phyloP scores from a whole-genome alignment of 1,139 yeast genomes.

The Saccharomyces hybrid region DNA sequence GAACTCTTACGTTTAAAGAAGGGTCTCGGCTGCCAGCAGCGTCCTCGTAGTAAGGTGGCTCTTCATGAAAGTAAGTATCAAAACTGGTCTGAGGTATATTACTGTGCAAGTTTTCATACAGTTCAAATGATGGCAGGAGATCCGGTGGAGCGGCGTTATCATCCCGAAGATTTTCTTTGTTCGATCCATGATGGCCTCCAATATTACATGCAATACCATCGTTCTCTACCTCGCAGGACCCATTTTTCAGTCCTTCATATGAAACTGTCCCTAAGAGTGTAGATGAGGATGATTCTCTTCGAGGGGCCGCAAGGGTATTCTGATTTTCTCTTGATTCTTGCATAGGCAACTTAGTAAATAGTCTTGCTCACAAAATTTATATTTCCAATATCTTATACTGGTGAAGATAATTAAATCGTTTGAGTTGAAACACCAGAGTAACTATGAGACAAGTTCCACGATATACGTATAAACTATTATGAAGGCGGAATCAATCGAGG shows the following conservation, averaged over 20 bases:
- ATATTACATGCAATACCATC: neutral
- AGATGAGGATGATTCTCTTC: neutral
- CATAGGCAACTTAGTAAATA: neutral
- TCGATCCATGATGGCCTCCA: neutral
- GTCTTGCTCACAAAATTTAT: too few species aligned
- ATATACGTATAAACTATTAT: too few species aligned
- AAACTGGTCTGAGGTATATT: conserved; percentile 4
- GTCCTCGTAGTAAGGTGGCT: conserved; percentile 5
- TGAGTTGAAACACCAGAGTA: too few species aligned
- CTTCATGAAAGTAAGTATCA: conserved; percentile 2
- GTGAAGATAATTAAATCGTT: too few species aligned
- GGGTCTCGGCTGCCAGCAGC: neutral
- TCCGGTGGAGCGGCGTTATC: neutral
- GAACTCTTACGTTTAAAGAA: neutral
- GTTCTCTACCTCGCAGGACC: too few species aligned
- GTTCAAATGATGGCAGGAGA: conserved; percentile 8
- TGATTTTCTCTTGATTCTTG: neutral
- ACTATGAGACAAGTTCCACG: too few species aligned
- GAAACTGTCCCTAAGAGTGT: neutral
- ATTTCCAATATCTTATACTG: too few species aligned
- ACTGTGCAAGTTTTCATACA: conserved; percentile 5
- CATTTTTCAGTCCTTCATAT: neutral
- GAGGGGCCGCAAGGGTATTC: neutral
- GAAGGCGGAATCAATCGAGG: too few species aligned
- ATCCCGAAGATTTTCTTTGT: neutral